Base-by-base conservation (phyloP, 1,284 basidiomycete genomes). In the Papiliotrema fonsecae region DNA sequence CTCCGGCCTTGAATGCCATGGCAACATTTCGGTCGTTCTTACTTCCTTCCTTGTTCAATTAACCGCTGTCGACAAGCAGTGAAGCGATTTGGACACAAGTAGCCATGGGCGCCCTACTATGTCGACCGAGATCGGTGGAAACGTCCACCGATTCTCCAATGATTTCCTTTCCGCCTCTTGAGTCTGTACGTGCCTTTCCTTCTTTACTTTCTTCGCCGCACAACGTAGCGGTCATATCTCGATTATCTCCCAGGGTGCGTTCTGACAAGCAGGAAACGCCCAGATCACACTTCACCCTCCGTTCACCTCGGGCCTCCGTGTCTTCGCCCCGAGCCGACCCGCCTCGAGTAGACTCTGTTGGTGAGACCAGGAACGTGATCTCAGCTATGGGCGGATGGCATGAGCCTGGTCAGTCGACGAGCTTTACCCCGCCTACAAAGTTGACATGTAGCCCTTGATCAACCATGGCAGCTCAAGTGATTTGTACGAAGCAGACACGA, bases 371-470 rank as follows among this genome's bases (percentile, higher is more conserved):
- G 42, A 45, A 44, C 21, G 46, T 31, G 16, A 53, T 64, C 11
- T 45, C 57, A 6, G 54, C 56, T 0, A 53, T 62, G 54, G 62
- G 60, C 22, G 62, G 62, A 14, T 64, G 62, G 62, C 36, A 58
- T 37, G 55, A 57, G 44, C 25, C 25, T 38, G 41, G 51, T 52
- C 14, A 49, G 54, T 45, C 14, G 28, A 18, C 25, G n/a, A 30
- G 4, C 4, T 13, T 18, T 16, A 19, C 41, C 18, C 18, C 28
- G 9, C 10, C 19, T 30, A 16, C n/a, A 16, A 26, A 21, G 42
- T 31, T 44, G 42, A 44, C 19, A 4, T 6, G 27, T 14, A 24
- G 21, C 42, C 11, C 11, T 22, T 11, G 11, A 9, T 14, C 42
- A 11, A 34, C 22, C 4, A 31, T 32, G 42, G 34, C 5, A n/a